Conservation (phyloP, 805 yeast genomes). For the Spathaspora arborariae region DNA sequence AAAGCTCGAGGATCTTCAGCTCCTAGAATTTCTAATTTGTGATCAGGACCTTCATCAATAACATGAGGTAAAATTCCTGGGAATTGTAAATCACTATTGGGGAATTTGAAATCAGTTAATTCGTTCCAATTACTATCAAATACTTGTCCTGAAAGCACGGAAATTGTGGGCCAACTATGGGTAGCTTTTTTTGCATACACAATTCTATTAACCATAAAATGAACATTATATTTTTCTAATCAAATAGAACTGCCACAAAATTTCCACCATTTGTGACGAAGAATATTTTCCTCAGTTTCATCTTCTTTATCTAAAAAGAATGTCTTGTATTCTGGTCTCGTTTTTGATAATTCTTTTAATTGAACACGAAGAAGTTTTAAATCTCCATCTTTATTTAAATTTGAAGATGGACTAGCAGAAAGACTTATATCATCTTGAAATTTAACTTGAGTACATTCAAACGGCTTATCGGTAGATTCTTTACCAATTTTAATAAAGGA, state of each 20-base stretch:
- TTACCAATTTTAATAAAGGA: conserved; percentile 2
- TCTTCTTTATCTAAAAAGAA: conserved; percentile 11
- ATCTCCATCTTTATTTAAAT: conserved; percentile 5
- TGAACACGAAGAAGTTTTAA: conserved; percentile 9
- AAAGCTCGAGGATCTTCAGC: conserved; percentile 18
- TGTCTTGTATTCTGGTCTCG: conserved; percentile 7
- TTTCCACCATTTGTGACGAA: conserved; percentile 11
- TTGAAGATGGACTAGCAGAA: neutral
- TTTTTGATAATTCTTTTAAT: conserved; percentile 6
- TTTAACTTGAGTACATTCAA: conserved; percentile 4
- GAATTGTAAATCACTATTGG: conserved; percentile 5
- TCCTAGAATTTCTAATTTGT: conserved; percentile 5
- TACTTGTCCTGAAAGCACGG: conserved; percentile 20
- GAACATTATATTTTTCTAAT: conserved; percentile 25
- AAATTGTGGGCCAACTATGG: conserved; percentile 20
- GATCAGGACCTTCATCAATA: conserved; percentile 5
- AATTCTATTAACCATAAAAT: conserved; percentile 25
- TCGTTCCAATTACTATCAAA: conserved; percentile 20
- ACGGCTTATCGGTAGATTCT: neutral
- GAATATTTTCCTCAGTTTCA: conserved; percentile 10
- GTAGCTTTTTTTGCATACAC: conserved; percentile 17
- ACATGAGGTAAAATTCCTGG: conserved; percentile 11
- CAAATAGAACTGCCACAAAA: conserved; percentile 19
- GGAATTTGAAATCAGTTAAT: conserved; percentile 8
- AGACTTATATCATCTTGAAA: neutral